These are phyloP conservation scores for Ophiocordyceps unilateralis DNA, from an alignment of 2,329 filamentous ascomycete genomes.

Conservation along the genomic window DNA sequence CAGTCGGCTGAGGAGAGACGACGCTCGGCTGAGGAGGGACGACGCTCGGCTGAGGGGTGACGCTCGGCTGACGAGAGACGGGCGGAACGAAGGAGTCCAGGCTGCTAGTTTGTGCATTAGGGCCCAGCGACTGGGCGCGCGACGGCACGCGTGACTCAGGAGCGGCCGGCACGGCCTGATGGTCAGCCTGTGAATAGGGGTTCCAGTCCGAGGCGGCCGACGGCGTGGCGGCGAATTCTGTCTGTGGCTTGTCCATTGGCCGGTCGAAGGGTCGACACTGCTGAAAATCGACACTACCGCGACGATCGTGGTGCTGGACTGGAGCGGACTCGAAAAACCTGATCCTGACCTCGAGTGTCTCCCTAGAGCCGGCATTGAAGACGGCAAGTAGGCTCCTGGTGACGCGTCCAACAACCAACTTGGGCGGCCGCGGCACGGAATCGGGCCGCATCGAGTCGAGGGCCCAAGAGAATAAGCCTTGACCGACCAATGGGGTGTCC, in stretches of 20 bases:
- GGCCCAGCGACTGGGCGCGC: slow-evolving; percentile 18
- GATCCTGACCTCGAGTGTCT: slow-evolving; percentile 86
- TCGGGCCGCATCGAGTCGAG: slow-evolving; percentile 29
- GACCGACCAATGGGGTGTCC: slow-evolving; percentile 81
- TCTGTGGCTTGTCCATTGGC: slow-evolving; percentile 4
- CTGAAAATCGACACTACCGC: slow-evolving; percentile 7
- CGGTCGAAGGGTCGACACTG: neutral
- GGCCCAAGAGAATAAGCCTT: slow-evolving; percentile 83
- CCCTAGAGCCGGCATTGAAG: slow-evolving; percentile 66
- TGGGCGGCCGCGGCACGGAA: slow-evolving; percentile 37
- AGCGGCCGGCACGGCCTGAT: slow-evolving; percentile 24
- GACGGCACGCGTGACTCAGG: slow-evolving; percentile 17
- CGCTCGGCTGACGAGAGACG: slow-evolving; percentile 6
- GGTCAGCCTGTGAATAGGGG: slow-evolving; percentile 57
- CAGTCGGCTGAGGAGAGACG: neutral
- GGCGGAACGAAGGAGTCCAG: slow-evolving; percentile 11
- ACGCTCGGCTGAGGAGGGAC: neutral
- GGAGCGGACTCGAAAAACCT: slow-evolving; percentile 65
- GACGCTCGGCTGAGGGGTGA: neutral
- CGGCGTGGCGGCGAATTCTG: slow-evolving; percentile 23
- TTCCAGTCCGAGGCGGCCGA: slow-evolving; percentile 63
- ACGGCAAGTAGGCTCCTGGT: slow-evolving; percentile 72
- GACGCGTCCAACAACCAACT: slow-evolving; percentile 76
- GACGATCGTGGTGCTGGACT: slow-evolving; percentile 17
- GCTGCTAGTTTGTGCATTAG: slow-evolving; percentile 2